Evolutionary conservation across 306 rosid species (phyloP), one percentile per base, ranked within the genome.

Genomic region (Prunus salicina): DNA sequence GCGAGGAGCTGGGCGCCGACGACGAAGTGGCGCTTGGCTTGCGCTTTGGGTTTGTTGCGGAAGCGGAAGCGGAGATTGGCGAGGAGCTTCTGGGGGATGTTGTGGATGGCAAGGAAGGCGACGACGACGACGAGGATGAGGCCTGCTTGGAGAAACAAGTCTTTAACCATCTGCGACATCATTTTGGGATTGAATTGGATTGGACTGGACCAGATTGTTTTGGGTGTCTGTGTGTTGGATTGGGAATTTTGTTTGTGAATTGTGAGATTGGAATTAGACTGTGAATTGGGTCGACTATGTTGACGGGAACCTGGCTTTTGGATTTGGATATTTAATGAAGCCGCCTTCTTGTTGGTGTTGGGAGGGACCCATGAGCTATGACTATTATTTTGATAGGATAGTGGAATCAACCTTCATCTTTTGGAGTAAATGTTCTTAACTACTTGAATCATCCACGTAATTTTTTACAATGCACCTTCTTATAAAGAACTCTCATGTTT

Each of bases 11-110:
- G 97, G n/a, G 97, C 98, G 71, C 94, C 96, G 71, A 68, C 41
- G 6, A 94, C 91, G 88, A 94, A 94, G 87, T 87, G 90, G 66
- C 90, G 86, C 70, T 94, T 94, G 69, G 98, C 89, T 68, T 81
- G 82, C 73, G 79, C 66, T 7, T 20, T 12, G 81, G 88, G 9
- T n/a, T 86, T 82, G 76, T 63, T 63, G 20, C 50, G 50, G 69
- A 34, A 19, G 50, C 25, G 50, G 27, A 69, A 78, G 0, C 88
- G 81, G 72, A 76, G 38, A 32, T 78, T 85, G 74, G 91, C 13
- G 18, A 79, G 50, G 66, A 86, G 30, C 19, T 69, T 82, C 56
- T 88, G 85, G 14, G 98, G 98, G 67, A 94, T 76, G 64, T 85
- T 87, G 79, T 90, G 84, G 84, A 90, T 80, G 67, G 64, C 20